Conservation (phyloP, 345 rosid species). For the Boechera retrofracta region DNA sequence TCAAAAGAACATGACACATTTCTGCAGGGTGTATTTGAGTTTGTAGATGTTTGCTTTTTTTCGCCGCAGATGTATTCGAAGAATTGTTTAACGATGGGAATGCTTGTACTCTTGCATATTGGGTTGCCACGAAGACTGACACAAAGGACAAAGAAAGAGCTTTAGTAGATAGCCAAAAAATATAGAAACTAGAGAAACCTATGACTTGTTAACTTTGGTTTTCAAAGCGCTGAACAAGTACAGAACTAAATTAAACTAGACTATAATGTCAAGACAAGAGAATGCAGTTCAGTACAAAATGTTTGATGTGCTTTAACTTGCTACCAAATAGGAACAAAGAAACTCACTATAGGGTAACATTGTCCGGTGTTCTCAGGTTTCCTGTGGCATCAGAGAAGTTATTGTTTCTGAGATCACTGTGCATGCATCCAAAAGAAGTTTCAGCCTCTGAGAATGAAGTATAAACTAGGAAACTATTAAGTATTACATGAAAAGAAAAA, state of each 20-base stretch:
- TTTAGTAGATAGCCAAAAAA: conserved; percentile 5
- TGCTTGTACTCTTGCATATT: conserved; percentile 59
- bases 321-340: neutral
- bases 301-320: conserved; percentile 1
- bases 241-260: neutral
- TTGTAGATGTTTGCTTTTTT: conserved; percentile 35
- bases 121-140: conserved; percentile 81
- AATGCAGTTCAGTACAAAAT: conserved; percentile 16
- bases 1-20: conserved; percentile 55
- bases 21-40: conserved; percentile 37
- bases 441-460: conserved; percentile 18
- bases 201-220: conserved; percentile 1
- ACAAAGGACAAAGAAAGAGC: neutral
- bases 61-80: conserved; percentile 53
- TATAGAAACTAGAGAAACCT: conserved; percentile 4
- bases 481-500: neutral
- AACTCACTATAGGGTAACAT: conserved; percentile 75
- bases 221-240: neutral
- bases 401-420: conserved; percentile 89
- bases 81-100: conserved; percentile 39
- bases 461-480: conserved; percentile 1
- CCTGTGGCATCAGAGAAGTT: conserved; percentile 61
- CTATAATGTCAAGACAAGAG: conserved; percentile 1
- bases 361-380: conserved; percentile 61
- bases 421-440: conserved; percentile 38